Conservation (phyloP, 1,284 basidiomycete genomes). For the Pseudozyma pruni region DNA sequence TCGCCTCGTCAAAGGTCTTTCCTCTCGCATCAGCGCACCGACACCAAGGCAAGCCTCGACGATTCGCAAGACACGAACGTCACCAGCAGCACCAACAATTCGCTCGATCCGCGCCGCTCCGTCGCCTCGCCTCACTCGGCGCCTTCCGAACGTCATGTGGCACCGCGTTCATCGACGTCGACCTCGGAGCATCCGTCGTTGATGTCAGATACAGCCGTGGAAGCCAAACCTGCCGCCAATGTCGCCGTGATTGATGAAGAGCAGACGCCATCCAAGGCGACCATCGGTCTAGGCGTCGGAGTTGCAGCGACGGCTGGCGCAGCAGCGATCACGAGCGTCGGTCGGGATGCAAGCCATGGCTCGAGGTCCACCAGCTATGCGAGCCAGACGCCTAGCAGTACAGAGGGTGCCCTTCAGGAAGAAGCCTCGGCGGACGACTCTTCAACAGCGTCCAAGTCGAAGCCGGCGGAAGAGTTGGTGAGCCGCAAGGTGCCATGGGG, state of each 20-base stretch:
- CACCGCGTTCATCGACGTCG: conserved; percentile 34
- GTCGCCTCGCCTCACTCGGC: conserved; percentile 26
- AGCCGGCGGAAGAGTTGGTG: conserved; percentile 35
- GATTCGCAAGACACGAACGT: conserved; percentile 35
- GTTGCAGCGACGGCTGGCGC: conserved; percentile 12
- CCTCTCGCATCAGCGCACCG: conserved; percentile 17
- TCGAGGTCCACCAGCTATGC: conserved; percentile 33
- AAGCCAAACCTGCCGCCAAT: conserved; percentile 19
- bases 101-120: conserved; percentile 30
- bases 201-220: conserved; percentile 15
- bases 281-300: conserved; percentile 20
- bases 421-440: conserved; percentile 21
- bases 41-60: conserved; percentile 33
- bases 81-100: conserved; percentile 41
- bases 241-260: conserved; percentile 28
- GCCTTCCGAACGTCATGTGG: conserved; percentile 15
- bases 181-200: conserved; percentile 26
- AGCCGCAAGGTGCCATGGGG: conserved; percentile 60
- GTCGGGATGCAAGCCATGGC: conserved; percentile 22
- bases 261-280: neutral
- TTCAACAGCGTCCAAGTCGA: conserved; percentile 25
- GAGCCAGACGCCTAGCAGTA: conserved; percentile 24
- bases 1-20: conserved; percentile 21
- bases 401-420: conserved; percentile 12
- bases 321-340: conserved; percentile 7